phyloP scores from a whole-genome alignment of 2,329 filamentous ascomycete genomes.

The Fonsecaea pugnacius region DNA sequence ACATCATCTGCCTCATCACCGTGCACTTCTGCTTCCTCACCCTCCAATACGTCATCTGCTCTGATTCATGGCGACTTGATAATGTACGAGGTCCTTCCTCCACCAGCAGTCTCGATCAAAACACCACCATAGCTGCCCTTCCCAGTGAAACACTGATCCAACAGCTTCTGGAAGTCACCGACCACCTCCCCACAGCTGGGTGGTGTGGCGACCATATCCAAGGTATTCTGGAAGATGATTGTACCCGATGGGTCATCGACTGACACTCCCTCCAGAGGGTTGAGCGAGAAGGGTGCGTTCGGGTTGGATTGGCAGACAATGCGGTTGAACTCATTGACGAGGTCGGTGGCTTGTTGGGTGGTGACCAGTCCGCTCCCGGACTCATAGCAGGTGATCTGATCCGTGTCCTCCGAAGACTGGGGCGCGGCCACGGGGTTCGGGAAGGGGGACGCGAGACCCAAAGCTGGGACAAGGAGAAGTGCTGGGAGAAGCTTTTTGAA shows the following conservation, averaged over 20 bases:
- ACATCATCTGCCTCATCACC: background rate
- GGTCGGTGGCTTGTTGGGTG: conserved; percentile 9
- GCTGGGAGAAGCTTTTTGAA: conserved; percentile 6
- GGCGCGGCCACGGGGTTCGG: background rate
- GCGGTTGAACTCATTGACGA: conserved; percentile 18
- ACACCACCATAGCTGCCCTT: conserved; percentile 14
- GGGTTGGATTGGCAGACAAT: conserved; percentile 19
- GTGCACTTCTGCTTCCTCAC: background rate
- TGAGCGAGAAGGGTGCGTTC: conserved; percentile 9
- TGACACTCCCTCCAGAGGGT: conserved; percentile 13
- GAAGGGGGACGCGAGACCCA: conserved; percentile 1
- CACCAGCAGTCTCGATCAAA: conserved; percentile 18
- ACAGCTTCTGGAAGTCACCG: conserved; percentile 16
- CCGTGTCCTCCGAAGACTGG: conserved; percentile 7
- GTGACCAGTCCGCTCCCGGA: conserved; percentile 9
- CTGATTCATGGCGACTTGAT: conserved; percentile 14
- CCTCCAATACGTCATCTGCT: background rate
- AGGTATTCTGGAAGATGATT: conserved; percentile 22
- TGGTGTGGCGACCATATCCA: conserved; percentile 12
- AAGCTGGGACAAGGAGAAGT: conserved; percentile 11
- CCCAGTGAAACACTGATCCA: conserved; percentile 14
- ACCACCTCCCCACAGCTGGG: conserved; percentile 20
- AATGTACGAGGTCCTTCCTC: conserved; percentile 10
- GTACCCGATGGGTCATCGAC: conserved; percentile 11
- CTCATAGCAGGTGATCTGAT: conserved; percentile 19